These are phyloP conservation scores for Colletotrichum plurivorum DNA, from an alignment of 2,329 filamentous ascomycete genomes.

Conservation along the genomic window DNA sequence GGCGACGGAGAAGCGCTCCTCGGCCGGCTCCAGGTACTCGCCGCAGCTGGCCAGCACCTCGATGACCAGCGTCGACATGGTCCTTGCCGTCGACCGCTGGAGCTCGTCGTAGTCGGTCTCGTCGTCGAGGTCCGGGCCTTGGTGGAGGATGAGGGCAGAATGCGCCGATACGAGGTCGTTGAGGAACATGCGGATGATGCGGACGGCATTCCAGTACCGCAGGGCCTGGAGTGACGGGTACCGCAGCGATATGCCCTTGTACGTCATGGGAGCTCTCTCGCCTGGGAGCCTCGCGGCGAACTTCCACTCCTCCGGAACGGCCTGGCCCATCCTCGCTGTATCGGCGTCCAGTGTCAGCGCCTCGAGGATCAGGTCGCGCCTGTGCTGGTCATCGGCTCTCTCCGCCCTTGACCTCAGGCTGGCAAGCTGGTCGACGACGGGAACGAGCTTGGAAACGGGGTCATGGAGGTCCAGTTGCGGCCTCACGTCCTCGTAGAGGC, in stretches of 20 bases:
- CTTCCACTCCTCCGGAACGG: constrained; percentile 28
- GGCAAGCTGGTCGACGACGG: constrained; percentile 42
- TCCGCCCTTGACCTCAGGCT: constrained; percentile 38
- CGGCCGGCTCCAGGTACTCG: constrained; percentile 38
- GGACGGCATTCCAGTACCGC: constrained; percentile 46
- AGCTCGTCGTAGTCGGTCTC: constrained; percentile 26
- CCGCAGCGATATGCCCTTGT: constrained; percentile 36
- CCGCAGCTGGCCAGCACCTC: constrained; percentile 44
- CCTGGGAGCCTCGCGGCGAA: constrained; percentile 17
- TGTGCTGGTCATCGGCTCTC: constrained; percentile 4
- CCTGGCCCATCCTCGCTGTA: constrained; percentile 19
- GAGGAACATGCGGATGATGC: constrained; percentile 45
- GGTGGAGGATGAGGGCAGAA: constrained; percentile 12
- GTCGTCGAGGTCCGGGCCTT: constrained; percentile 16
- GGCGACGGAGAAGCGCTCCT: constrained; percentile 41
- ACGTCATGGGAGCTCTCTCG: constrained; percentile 39
- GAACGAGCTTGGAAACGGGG: constrained; percentile 35
- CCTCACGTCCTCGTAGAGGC: constrained; percentile 35
- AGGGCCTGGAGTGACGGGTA: constrained; percentile 43
- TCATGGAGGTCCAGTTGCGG: constrained; percentile 38
- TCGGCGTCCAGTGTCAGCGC: constrained; percentile 42
- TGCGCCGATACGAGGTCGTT: constrained; percentile 39
- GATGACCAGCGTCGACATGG: constrained; percentile 41
- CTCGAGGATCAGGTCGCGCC: constrained; percentile 38
- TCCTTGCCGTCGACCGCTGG: constrained; percentile 19